A percentile compares a stretch with the other conserved stretches of the same genome.
phyloP scores from a whole-genome alignment of 208 protist species.

The Paratrypanosoma confusum region DNA sequence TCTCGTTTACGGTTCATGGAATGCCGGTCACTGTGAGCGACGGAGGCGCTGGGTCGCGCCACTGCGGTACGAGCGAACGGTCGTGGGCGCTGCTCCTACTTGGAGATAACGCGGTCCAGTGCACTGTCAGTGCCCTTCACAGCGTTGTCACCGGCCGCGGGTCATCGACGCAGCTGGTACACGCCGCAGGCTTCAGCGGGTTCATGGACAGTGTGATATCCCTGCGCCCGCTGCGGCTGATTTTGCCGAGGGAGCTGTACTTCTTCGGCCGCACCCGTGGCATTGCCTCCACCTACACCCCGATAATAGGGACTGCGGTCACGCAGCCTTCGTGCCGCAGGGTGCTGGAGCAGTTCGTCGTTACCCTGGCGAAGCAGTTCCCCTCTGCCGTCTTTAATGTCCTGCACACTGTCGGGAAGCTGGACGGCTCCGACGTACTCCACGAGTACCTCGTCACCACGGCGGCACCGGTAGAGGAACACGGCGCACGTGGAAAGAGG shows the following conservation, averaged over 20 bases:
- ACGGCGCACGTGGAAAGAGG: too few species aligned
- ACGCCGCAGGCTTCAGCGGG: constrained; percentile 29
- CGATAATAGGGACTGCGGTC: constrained; percentile 33
- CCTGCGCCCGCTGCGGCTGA: constrained; percentile 45
- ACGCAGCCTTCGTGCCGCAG: constrained; percentile 36
- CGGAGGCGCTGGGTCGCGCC: neutral
- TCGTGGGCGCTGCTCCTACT: constrained; percentile 31
- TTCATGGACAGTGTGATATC: constrained; percentile 28
- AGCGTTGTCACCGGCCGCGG: constrained; percentile 39
- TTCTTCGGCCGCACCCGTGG: constrained; percentile 37
- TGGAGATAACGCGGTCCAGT: constrained; percentile 45
- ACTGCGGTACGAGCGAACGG: neutral
- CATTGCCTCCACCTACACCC: constrained; percentile 38
- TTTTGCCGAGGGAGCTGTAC: constrained; percentile 60
- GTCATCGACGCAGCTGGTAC: constrained; percentile 22
- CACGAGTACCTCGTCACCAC: neutral
- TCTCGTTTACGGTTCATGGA: too few species aligned
- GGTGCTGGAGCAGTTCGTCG: constrained; percentile 56
- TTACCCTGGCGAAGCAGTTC: constrained; percentile 25
- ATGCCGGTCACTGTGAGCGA: neutral
- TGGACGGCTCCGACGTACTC: constrained; percentile 14
- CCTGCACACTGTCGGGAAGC: constrained; percentile 46
- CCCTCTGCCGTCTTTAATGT: constrained; percentile 77
- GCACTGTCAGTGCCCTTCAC: constrained; percentile 29
- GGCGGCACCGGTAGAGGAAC: too few species aligned